Base-by-base conservation (phyloP, 208 protist genomes). In the Acanthamoeba healyi region DNA sequence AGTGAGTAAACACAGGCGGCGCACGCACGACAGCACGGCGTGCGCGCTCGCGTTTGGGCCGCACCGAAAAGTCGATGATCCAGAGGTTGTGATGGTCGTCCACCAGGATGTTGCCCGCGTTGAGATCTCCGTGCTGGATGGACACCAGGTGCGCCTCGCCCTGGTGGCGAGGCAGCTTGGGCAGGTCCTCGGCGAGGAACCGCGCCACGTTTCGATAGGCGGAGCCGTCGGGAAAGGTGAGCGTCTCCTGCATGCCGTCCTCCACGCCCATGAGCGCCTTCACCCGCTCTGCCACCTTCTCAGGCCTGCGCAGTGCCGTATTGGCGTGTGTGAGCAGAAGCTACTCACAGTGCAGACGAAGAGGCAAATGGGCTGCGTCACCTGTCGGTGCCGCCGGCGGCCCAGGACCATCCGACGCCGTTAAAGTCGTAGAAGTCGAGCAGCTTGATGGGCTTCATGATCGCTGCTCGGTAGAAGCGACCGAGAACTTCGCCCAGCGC, bases 341-440 rank as follows among this genome's bases (percentile, higher is more conserved):
- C 19, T 0, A 19, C 0, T 10, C 26, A 22, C 17, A 9, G 19
- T 12, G 46, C 7, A 49, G 44, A 49, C 14, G 17, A 51, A 19
- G 56, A 29, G 56, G 9, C 19, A 7, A 63, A 63, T 22, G 22
- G n/a, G n/a, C n/a, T 5, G 19, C 0, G 56, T 29, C 15, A 34
- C 58, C 58, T n/a, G 32, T 88, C 81, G 14, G 81, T 65, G 49
- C 81, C 81, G 38, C 81, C 81, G n/a, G 81, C 0, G n/a, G 81
- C 44, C 10, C 22, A 88, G 17, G 81, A 88, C 81, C 81, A 88
- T 4, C 81, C 81, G 38, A 51, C 44, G 29, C 81, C 81, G 81
- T 63, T 15, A 42, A 88, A 88, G 81, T 88, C 54, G 38, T 88
- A 88, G 32, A 63, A 88, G 54, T 88, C 81, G 34, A 88, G 81